These are phyloP conservation scores for Podospora australis DNA, from an alignment of 495 filamentous ascomycete species.

Conservation along the genomic window DNA sequence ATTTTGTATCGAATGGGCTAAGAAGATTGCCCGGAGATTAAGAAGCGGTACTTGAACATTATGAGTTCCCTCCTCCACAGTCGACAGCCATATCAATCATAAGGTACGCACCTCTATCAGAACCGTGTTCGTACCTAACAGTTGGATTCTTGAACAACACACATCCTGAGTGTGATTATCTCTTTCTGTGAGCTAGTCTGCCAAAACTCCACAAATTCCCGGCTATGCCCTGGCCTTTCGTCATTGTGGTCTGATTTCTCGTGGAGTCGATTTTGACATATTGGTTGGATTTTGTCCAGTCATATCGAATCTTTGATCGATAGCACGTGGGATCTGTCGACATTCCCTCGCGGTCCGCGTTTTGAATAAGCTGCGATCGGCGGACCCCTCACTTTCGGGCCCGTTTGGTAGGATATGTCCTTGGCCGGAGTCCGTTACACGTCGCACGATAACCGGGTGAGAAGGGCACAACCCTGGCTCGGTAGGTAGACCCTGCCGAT, in stretches of 20 bases:
- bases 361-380: neutral
- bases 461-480: neutral
- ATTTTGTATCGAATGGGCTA: too few relatives aligned
- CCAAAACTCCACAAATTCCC: neutral
- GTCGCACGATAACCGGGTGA: neutral
- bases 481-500: neutral
- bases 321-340: neutral
- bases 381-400: too few relatives aligned
- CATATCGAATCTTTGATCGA: neutral
- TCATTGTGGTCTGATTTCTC: conserved; percentile 1
- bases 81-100: too few relatives aligned
- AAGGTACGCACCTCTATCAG: too few relatives aligned
- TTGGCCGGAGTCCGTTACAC: neutral
- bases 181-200: too few relatives aligned
- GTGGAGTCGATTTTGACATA: neutral
- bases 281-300: too few relatives aligned
- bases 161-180: too few relatives aligned
- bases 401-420: neutral
- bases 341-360: neutral
- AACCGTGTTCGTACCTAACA: too few relatives aligned
- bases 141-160: too few relatives aligned
- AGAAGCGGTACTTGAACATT: too few relatives aligned
- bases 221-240: neutral
- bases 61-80: too few relatives aligned
- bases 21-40: too few relatives aligned